Evolutionary conservation across 2,329 filamentous ascomycete species (phyloP), one percentile per base, ranked within the genome.

Genomic region (Monosporascus sp.): DNA sequence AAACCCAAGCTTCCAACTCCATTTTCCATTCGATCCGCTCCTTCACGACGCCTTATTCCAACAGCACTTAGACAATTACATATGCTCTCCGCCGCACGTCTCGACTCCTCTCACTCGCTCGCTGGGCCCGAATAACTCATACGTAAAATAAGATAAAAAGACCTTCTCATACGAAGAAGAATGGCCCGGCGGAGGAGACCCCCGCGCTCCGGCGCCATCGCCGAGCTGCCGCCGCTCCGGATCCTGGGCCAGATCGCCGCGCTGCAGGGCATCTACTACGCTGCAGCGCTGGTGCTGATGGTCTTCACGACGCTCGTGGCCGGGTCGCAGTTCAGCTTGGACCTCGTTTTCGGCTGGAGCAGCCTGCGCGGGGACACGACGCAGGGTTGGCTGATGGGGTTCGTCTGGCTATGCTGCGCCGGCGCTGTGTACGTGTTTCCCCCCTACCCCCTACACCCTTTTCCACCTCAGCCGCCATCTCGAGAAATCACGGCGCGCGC

Each of bases 301-400:
- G 70, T 83, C 53, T 85, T 86, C 69, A 81, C 78, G 9, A 71
- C 79, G 14, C 76, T 85, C 40, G 79, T 84, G 20, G 75, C 79
- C n/a, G 83, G 83, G 35, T 72, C 75, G 27, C 64, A 71, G 2
- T 85, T 86, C 63, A 73, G 70, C 51, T 59, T 78, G 7, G 76
- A 80, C 59, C 68, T 85, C 55, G 68, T 85, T 16, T 78, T 85
- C 54, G 79, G 80, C 52, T 85, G 82, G 81, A 72, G 75, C 37
- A 68, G 72, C n/a, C 71, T 86, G 54, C 76, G 81, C 57, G 82
- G 80, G 38, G 82, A 86, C 69, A 85, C 78, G 19, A 84, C 82
- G 9, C 77, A 81, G 58, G 82, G 82, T 9, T 86, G 81, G 80
- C 66, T 85, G 57, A 67, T 80, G 58, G 79, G 76, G 1, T 78